These are phyloP conservation scores for Acacia pycnantha DNA, from an alignment of 331 rosid species.

Conservation along the genomic window DNA sequence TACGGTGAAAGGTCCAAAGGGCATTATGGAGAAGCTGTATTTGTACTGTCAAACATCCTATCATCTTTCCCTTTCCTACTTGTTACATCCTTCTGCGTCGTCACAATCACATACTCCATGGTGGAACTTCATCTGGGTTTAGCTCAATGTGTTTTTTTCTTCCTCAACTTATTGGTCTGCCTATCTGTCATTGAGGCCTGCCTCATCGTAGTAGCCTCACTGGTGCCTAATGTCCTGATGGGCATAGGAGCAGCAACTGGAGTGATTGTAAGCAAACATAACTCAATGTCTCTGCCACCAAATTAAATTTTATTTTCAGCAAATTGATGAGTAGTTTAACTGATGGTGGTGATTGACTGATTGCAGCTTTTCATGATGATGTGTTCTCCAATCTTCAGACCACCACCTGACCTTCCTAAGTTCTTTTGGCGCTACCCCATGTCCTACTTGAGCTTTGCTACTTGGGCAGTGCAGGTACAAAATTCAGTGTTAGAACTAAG, in stretches of 20 bases:
- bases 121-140: conserved; percentile 14
- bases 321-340: neutral
- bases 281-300: neutral
- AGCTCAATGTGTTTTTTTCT: neutral
- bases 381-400: conserved; percentile 11
- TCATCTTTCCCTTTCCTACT: conserved; percentile 23
- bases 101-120: conserved; percentile 15
- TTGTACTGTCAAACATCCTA: conserved; percentile 18
- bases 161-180: conserved; percentile 21
- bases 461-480: conserved; percentile 32
- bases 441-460: conserved; percentile 27
- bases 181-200: conserved; percentile 5
- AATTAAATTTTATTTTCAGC: neutral
- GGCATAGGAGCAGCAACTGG: conserved; percentile 16
- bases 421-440: conserved; percentile 30
- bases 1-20: conserved; percentile 18
- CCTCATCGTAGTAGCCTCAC: conserved; percentile 14
- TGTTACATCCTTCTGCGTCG: neutral
- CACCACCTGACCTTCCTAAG: conserved; percentile 8
- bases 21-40: conserved; percentile 24
- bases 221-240: conserved; percentile 18
- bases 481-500: neutral
- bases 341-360: neutral
- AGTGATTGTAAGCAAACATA: conserved; percentile 18
- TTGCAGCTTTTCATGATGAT: conserved; percentile 18